Conservation (phyloP, 2,329 filamentous ascomycete genomes). For the Sphaceloma murrayae region DNA sequence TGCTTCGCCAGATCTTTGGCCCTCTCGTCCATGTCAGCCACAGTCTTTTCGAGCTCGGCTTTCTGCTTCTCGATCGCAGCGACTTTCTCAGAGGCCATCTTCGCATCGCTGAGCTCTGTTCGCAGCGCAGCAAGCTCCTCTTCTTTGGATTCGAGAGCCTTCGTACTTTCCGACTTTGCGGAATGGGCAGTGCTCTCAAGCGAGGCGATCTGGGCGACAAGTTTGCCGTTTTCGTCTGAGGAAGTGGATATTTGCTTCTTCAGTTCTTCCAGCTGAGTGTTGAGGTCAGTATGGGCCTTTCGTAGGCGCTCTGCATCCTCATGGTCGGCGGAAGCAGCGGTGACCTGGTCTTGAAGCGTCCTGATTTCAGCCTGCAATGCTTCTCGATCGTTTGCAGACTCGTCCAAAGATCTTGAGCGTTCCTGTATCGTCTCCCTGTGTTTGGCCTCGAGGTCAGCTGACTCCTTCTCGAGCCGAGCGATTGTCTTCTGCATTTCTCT, state of each 20-base stretch:
- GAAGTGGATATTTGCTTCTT: constrained; percentile 3
- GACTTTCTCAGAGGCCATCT: too few species aligned
- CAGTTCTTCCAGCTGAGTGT: neutral
- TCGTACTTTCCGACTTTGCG: constrained; percentile 10
- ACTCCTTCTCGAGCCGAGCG: constrained; percentile 12
- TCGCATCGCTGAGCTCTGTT: neutral
- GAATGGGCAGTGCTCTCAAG: constrained; percentile 12
- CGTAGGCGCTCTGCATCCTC: constrained; percentile 2
- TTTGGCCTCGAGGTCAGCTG: constrained; percentile 8
- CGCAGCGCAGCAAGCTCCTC: constrained; percentile 15
- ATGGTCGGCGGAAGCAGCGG: neutral
- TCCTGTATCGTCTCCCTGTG: constrained; percentile 11
- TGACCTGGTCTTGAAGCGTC: neutral
- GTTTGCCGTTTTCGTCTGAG: neutral
- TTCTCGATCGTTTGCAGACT: constrained; percentile 1
- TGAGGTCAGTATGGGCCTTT: constrained; percentile 1
- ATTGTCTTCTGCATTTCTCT: constrained; percentile 16
- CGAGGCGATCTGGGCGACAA: constrained; percentile 3
- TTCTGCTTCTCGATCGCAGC: neutral
- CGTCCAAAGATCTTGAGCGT: constrained; percentile 3
- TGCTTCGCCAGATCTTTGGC: neutral
- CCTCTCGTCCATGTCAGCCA: neutral
- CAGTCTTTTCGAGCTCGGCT: neutral
- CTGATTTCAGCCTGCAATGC: constrained; percentile 2
- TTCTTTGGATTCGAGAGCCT: constrained; percentile 7